These are phyloP conservation scores for Leptographium galeiforme DNA, from an alignment of 2,329 filamentous ascomycete species.

Conservation along the genomic window DNA sequence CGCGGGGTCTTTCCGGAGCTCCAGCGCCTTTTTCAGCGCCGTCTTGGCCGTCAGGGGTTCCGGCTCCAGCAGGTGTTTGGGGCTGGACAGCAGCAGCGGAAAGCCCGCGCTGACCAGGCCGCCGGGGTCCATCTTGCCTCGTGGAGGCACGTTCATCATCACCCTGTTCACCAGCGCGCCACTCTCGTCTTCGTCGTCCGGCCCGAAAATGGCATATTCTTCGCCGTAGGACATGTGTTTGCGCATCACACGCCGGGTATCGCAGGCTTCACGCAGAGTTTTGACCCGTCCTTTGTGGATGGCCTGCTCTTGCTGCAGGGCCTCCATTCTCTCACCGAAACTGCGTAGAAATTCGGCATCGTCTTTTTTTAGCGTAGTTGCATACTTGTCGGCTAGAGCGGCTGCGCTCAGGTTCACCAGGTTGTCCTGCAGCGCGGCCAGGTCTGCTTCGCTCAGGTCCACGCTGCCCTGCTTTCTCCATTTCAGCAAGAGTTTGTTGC, in stretches of 20 bases:
- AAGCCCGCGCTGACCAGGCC: constrained; percentile 26
- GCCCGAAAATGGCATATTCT: constrained; percentile 24
- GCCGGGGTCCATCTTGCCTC: not conserved
- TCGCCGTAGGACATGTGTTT: constrained; percentile 26
- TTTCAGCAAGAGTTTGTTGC: constrained; percentile 8
- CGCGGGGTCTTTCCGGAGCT: constrained; percentile 22
- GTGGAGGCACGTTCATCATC: not conserved
- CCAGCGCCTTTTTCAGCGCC: constrained; percentile 25
- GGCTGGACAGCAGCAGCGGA: constrained; percentile 33
- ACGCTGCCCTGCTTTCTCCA: constrained; percentile 3
- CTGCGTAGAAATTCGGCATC: constrained; percentile 30
- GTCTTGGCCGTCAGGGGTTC: constrained; percentile 26
- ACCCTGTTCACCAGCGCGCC: constrained; percentile 19
- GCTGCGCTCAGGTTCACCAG: constrained; percentile 10
- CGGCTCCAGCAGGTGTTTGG: constrained; percentile 27
- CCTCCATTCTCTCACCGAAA: constrained; percentile 18
- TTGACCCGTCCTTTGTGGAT: constrained; percentile 20
- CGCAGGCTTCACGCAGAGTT: constrained; percentile 25
- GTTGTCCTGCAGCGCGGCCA: constrained; percentile 19
- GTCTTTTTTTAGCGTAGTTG: constrained; percentile 18
- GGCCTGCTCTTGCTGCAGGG: constrained; percentile 20
- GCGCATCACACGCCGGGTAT: constrained; percentile 27
- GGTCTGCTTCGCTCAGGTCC: constrained; percentile 22
- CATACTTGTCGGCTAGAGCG: constrained; percentile 10
- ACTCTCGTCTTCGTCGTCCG: constrained; percentile 9